A percentile compares a stretch with the other conserved stretches of the same genome.
phyloP scores from a whole-genome alignment of 1,284 basidiomycete genomes.

The Malassezia furfur region DNA sequence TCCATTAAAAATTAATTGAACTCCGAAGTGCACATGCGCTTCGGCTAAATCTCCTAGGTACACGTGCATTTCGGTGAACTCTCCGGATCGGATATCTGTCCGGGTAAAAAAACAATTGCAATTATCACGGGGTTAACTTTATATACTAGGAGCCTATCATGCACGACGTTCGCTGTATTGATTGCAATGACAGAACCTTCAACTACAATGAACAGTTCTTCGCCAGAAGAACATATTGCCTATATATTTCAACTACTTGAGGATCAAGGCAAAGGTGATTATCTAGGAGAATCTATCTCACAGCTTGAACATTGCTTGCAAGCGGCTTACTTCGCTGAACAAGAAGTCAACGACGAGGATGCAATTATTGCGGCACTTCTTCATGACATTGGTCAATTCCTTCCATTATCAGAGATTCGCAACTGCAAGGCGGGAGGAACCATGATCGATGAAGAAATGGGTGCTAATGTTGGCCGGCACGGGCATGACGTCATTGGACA shows the following conservation, averaged over 20 bases:
- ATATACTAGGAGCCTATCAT: too few species aligned
- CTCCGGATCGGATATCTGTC: too few species aligned
- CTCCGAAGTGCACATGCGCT: too few species aligned
- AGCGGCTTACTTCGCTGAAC: conserved; percentile 29
- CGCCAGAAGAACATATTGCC: neutral
- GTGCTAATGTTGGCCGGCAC: conserved; percentile 26
- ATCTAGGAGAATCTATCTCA: conserved; percentile 37
- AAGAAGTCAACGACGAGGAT: conserved; percentile 31
- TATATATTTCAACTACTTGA: conserved; percentile 6
- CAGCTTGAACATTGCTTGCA: conserved; percentile 41
- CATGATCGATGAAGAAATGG: conserved; percentile 16
- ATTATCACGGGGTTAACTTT: too few species aligned
- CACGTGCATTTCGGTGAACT: too few species aligned
- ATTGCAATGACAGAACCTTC: too few species aligned
- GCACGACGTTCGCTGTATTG: too few species aligned
- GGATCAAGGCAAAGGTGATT: conserved; percentile 13
- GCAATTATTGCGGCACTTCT: conserved; percentile 45
- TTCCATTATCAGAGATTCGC: conserved; percentile 24
- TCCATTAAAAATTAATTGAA: too few species aligned
- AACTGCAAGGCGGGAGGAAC: too few species aligned
- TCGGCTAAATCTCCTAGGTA: too few species aligned
- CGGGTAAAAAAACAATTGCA: too few species aligned
- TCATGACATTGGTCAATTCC: conserved; percentile 46
- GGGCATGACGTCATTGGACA: conserved; percentile 41
- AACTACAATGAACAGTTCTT: too few species aligned